These are phyloP conservation scores for Phaeosphaeria sp. DNA, from an alignment of 2,329 filamentous ascomycete genomes.

Conservation along the genomic window DNA sequence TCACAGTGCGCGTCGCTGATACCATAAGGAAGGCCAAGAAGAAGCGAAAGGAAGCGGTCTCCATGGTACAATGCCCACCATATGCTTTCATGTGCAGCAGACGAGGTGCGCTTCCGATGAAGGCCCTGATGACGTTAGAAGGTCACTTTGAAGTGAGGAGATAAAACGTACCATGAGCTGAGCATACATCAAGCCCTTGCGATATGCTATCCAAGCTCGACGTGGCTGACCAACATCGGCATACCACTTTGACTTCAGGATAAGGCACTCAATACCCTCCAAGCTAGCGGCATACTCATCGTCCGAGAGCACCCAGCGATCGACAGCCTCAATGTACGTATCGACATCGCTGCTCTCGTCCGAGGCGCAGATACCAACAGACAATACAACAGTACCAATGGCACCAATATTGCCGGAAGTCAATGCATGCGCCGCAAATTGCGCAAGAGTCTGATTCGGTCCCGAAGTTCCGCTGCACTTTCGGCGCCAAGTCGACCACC, in stretches of 20 bases:
- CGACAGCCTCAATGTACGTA: constrained; percentile 55
- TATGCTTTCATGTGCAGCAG: constrained; percentile 45
- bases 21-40: constrained; percentile 62
- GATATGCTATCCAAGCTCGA: constrained; percentile 60
- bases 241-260: constrained; percentile 60
- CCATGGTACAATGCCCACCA: constrained; percentile 51
- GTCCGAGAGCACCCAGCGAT: constrained; percentile 57
- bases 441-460: constrained; percentile 43
- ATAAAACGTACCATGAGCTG: constrained; percentile 57
- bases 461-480: constrained; percentile 53
- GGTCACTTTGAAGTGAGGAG: neutral
- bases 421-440: constrained; percentile 55
- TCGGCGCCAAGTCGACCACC: constrained; percentile 53
- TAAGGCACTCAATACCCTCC: constrained; percentile 61
- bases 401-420: constrained; percentile 51
- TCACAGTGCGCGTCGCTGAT: constrained; percentile 50
- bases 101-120: constrained; percentile 46
- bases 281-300: constrained; percentile 60
- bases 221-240: constrained; percentile 63
- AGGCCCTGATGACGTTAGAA: constrained; percentile 41
- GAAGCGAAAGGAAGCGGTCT: constrained; percentile 60
- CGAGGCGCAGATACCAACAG: constrained; percentile 48
- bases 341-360: constrained; percentile 55
- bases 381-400: constrained; percentile 47
- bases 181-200: constrained; percentile 60